Base-by-base conservation (phyloP, 1,139 yeast species). In the Geotrichum klebahnii region DNA sequence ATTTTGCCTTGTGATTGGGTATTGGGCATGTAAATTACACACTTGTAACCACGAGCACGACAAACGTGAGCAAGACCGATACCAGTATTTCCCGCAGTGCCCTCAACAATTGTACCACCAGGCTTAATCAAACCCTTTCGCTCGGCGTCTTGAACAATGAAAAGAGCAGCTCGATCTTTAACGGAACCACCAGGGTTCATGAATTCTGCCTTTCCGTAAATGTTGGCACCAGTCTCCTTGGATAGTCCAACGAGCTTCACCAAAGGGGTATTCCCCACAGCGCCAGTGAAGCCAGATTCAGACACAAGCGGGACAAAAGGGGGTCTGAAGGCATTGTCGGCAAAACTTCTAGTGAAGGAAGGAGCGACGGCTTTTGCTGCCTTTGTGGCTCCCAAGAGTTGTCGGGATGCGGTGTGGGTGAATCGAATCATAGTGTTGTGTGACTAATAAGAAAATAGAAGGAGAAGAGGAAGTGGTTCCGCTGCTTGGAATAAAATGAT, bases 181-280 rank as follows among this genome's bases (percentile, higher is more conserved):
- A 89, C 89, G 4, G 95, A 84, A 0, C 96, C 97, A 44, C 96
- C 96, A 1, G 97, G 97, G 68, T 89, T 88, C 84, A 85, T 84
- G 70, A 81, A 85, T 69, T 88, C 97, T 12, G 95, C 95, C 66
- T 88, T 88, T 47, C 87, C 96, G 64, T 80, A 87, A 58, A 88
- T 80, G 61, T 88, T 84, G 59, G 95, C 73, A 9, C 88, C 88
- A 17, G 82, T 68, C 57, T 77, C 76, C 32, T 73, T 70, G 16
- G 88, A 81, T 43, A 87, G 73, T 42, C 71, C 72, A 52, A 83
- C 81, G 46, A 89, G 74, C 58, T 77, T 76, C 57, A 88, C 71
- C 59, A 88, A 72, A 17, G 96, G 96, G 2, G 97, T 88, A 67
- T 87, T 86, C 44, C 97, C 97, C 55, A 88, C 80, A 9, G 95